Evolutionary conservation across 768 basidiomycete genomes (phyloP), one percentile per base, ranked within the genome.

Genomic region (Butyriboletus loyo): DNA sequence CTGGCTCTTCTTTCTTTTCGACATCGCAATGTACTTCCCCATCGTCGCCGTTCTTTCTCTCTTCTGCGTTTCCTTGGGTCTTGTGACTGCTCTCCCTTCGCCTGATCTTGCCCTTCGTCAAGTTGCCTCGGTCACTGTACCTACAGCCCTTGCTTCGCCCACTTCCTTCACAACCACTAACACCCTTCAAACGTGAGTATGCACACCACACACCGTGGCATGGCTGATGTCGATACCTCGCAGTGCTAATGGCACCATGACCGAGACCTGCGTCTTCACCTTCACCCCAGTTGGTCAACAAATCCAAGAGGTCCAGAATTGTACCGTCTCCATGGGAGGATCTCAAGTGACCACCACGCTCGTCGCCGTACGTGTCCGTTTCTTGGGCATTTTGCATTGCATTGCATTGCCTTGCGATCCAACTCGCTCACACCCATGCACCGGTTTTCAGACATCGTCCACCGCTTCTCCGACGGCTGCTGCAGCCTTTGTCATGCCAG

Each of bases 401-500:
- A n/a, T n/a, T 19, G 11, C 17, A 8, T n/a, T n/a, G n/a, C 27
- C 11, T n/a, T 19, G 11, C 17, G 6, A 35, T 31, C 22, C n/a
- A 8, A 14, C 19, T 7, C 19, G 11, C 15, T 50, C 31, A 27
- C 25, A 19, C 15, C 28, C n/a, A 34, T 14, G 5, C 32, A n/a
- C 13, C 7, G 6, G 17, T 15, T 22, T 25, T 11, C 19, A 60
- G 58, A 44, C 53, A 13, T 64, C 77, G 37, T 49, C 75, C 9
- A 52, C 65, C 10, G 53, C 70, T 5, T 57, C 69, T 28, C 59
- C 73, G 24, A 55, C 55, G 24, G 58, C 61, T 3, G 59, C 62
- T 9, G 68, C 73, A 3, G 66, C 77, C 5, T 88, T 89, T 67
- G 60, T 72, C 28, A 71, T 91, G 34, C 91, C 91, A 11, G 91